phyloP scores from a whole-genome alignment of 2,329 filamentous ascomycete species.

The Metarhizium rileyi region DNA sequence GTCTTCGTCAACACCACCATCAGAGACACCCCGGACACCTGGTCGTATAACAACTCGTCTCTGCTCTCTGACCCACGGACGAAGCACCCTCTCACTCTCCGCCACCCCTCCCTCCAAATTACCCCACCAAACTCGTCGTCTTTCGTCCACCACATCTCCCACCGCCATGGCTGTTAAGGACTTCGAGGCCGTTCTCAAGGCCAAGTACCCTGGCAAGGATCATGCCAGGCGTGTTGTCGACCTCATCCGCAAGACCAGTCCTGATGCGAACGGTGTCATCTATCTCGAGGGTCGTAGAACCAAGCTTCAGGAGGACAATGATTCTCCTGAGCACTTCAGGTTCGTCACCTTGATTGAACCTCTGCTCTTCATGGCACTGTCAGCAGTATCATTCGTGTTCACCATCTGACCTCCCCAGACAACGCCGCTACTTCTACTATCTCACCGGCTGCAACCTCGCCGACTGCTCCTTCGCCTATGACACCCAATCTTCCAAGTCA shows the following conservation, averaged over 20 bases:
- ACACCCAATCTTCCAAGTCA: conserved; percentile 61
- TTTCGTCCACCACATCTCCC: not conserved
- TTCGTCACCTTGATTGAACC: conserved; percentile 24
- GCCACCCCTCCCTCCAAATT: not conserved
- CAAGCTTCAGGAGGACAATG: conserved; percentile 79
- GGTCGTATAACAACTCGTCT: not conserved
- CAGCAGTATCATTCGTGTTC: not conserved
- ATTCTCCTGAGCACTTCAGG: conserved; percentile 73
- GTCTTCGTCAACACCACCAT: not conserved
- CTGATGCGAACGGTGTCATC: conserved; percentile 58
- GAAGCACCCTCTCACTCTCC: not conserved
- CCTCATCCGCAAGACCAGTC: conserved; percentile 59
- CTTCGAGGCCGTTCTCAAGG: conserved; percentile 45
- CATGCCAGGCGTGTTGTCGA: conserved; percentile 80
- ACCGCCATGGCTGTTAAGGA: conserved; percentile 28
- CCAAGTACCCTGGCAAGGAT: conserved; percentile 72
- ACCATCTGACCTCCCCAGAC: conserved; percentile 37
- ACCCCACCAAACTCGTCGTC: not conserved
- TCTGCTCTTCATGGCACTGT: not conserved
- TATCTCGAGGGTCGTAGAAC: conserved; percentile 83
- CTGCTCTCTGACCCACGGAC: not conserved
- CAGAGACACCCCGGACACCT: not conserved
- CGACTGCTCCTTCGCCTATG: conserved; percentile 73
- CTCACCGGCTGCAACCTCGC: conserved; percentile 74
- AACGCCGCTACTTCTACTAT: conserved; percentile 92